These are phyloP conservation scores for Oleoguttula mirabilis DNA, from an alignment of 495 filamentous ascomycete genomes.

Conservation along the genomic window DNA sequence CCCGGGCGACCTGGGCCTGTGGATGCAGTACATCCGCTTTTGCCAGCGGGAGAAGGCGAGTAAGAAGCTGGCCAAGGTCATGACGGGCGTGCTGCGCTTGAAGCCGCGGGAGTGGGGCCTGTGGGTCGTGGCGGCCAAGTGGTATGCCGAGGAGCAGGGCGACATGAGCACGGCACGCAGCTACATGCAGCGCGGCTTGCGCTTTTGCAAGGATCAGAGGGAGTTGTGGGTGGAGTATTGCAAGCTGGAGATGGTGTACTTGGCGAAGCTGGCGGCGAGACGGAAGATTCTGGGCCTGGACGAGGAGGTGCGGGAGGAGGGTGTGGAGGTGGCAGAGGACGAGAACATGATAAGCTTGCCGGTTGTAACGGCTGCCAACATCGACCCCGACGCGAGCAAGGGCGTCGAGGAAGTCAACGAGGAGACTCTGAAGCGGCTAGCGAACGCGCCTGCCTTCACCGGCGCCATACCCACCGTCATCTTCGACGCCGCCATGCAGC, in stretches of 20 bases:
- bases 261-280: conserved; percentile 63
- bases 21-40: conserved; percentile 85
- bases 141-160: conserved; percentile 58
- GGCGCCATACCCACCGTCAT: conserved; percentile 88
- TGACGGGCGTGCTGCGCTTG: conserved; percentile 66
- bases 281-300: conserved; percentile 61
- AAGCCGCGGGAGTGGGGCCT: conserved; percentile 73
- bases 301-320: conserved; percentile 31
- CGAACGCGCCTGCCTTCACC: conserved; percentile 66
- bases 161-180: conserved; percentile 78
- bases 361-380: conserved; percentile 49
- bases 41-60: conserved; percentile 60
- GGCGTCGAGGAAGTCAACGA: conserved; percentile 32
- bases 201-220: conserved; percentile 66
- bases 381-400: conserved; percentile 42
- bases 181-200: conserved; percentile 77
- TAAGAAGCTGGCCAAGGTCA: conserved; percentile 65
- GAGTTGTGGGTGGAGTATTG: conserved; percentile 80
- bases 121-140: conserved; percentile 77
- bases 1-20: conserved; percentile 68
- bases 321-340: conserved; percentile 26
- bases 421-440: conserved; percentile 47
- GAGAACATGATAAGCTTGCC: conserved; percentile 50
- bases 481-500: conserved; percentile 75
- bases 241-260: conserved; percentile 82